Conservation (phyloP, 345 rosid species). For the Eucalyptus erythrocorys region DNA sequence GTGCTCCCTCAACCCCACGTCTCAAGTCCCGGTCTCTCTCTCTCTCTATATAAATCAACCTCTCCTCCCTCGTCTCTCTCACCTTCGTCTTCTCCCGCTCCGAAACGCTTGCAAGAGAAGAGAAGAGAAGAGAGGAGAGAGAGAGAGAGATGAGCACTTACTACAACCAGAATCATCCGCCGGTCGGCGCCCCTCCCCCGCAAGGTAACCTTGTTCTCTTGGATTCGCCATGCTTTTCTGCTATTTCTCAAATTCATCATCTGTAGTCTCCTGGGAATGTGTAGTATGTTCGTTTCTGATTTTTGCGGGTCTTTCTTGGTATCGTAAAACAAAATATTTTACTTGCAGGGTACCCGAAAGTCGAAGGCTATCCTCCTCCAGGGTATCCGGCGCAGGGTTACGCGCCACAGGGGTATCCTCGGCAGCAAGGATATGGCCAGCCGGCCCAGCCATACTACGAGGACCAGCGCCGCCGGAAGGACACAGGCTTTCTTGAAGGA, state of each 20-base stretch:
- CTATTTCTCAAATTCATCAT: not conserved
- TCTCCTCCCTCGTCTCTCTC: not conserved
- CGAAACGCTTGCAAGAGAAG: not conserved
- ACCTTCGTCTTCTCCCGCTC: not conserved
- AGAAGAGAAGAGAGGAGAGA: too few relatives aligned
- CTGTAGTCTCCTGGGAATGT: not conserved
- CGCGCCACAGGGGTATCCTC: not conserved
- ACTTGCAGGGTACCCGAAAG: not conserved
- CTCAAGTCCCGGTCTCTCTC: not conserved
- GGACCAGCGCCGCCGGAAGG: slow-evolving; percentile 24
- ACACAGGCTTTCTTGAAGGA: slow-evolving; percentile 49
- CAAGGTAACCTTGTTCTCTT: slow-evolving; percentile 23
- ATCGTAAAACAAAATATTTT: not conserved
- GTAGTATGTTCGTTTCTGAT: not conserved
- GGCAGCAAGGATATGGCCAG: not conserved
- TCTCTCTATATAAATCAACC: not conserved
- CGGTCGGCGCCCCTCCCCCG: slow-evolving; percentile 58
- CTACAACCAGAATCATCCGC: slow-evolving; percentile 38
- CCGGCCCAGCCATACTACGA: slow-evolving; percentile 11
- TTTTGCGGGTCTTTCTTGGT: too few relatives aligned
- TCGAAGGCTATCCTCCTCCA: slow-evolving; percentile 28
- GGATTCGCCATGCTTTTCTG: not conserved
- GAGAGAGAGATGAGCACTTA: slow-evolving; percentile 18
- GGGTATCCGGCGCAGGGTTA: slow-evolving; percentile 22
- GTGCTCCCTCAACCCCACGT: not conserved